Conservation (phyloP, 2,329 filamentous ascomycete species). For the Hypocreales sp. region DNA sequence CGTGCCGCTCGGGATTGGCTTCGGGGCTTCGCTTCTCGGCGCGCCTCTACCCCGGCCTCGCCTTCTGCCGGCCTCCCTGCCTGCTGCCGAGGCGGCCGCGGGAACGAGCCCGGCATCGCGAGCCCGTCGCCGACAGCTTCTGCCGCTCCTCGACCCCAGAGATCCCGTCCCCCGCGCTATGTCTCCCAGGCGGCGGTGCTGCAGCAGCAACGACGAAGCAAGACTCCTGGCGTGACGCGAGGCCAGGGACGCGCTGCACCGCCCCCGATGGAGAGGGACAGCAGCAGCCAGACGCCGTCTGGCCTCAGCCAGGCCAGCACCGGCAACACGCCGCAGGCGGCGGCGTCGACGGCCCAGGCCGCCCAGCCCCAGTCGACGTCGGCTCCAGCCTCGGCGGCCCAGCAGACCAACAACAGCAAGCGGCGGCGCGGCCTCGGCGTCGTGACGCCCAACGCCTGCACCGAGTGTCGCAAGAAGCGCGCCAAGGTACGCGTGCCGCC, state of each 20-base stretch:
- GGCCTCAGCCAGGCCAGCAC: conserved; percentile 15
- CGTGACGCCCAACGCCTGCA: conserved; percentile 45
- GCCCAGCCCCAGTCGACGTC: conserved; percentile 3
- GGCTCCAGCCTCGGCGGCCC: conserved; percentile 6
- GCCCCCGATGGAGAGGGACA: conserved; percentile 15
- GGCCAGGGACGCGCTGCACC: too few species aligned
- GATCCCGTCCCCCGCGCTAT: too few species aligned
- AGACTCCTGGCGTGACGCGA: too few species aligned
- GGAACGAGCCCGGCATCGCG: too few species aligned
- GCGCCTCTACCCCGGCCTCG: too few species aligned
- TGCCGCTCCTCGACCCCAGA: too few species aligned
- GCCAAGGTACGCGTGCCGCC: conserved; percentile 30
- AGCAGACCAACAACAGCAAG: conserved; percentile 24
- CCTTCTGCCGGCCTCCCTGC: too few species aligned
- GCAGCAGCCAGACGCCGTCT: conserved; percentile 12
- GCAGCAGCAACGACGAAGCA: not conserved
- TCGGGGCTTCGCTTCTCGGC: too few species aligned
- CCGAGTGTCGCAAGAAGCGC: conserved; percentile 45
- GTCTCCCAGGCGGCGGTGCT: not conserved
- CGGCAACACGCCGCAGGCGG: conserved; percentile 17
- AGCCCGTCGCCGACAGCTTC: too few species aligned
- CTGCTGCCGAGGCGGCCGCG: too few species aligned
- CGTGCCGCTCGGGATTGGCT: too few species aligned
- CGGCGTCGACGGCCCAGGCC: conserved; percentile 9
- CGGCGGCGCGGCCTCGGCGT: conserved; percentile 37